Base-by-base conservation (phyloP, 2,329 filamentous ascomycete species). In the Penicillium hesseltinei region DNA sequence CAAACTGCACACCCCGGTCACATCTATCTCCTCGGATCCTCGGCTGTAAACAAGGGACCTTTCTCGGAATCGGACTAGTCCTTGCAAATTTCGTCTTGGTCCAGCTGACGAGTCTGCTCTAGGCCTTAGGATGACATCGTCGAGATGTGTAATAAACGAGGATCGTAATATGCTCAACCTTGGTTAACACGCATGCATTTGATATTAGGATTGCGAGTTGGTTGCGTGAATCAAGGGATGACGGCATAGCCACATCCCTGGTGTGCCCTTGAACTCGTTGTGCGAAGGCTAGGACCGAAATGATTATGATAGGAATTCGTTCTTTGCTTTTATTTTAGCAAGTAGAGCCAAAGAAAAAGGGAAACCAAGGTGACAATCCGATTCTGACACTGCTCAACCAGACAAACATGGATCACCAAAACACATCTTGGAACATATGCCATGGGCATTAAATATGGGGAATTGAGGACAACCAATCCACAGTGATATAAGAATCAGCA, bases 401-500 rank as follows among this genome's bases (percentile, higher is more conserved):
- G 17, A 19, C 11, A 21, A 8, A 49, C 8, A 27, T 13, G n/a
- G 15, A 5, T 27, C n/a, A 33, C 5, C n/a, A 13, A 1, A 9
- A 7, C 11, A 31, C n/a, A 33, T 46, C 29, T 33, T 23, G 13
- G 8, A 25, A 47, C 15, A 35, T 8, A 36, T 25, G 3, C 3
- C 3, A 17, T 25, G 9, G 6, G 0, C n/a, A 47, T 19, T 6
- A 60, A 10, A 56, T 46, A 27, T 62, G 54, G 19, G 59, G 54
- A n/a, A 63, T 57, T 4, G 54, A 47, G 11, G 53, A 50, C 31
- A 60, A 27, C 56, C 56, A 63, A 29, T 52, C 35, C 25, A 63
- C 47, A 2, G 43, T 35, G 10, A 21, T 33, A 35, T 44, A 60
- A 31, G 53, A 61, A 7, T 51, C 44, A 38, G 47, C 54, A n/a